A percentile compares a stretch with the other conserved stretches of the same genome.
These are phyloP conservation scores for Cyclocybe aegerita DNA, from an alignment of 768 basidiomycete genomes.

Conservation along the genomic window DNA sequence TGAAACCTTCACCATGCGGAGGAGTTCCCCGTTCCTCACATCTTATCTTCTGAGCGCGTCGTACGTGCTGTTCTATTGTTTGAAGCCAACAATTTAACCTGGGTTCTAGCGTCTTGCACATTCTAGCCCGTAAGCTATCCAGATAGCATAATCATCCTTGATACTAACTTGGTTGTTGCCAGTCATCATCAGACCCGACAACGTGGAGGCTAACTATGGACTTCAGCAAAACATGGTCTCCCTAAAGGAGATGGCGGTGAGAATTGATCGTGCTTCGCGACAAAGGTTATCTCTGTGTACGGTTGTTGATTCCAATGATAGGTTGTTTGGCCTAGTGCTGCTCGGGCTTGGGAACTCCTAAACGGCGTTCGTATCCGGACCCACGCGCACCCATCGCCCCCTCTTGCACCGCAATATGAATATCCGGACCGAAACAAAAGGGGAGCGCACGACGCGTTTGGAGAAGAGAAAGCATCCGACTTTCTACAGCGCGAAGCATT, in stretches of 20 bases:
- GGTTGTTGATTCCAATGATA: conserved; percentile 24
- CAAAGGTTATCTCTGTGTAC: not conserved
- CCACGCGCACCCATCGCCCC: conserved; percentile 16
- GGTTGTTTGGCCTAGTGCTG: conserved; percentile 72
- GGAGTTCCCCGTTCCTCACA: conserved; percentile 63
- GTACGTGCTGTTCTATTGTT: conserved; percentile 39
- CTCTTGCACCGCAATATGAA: conserved; percentile 33
- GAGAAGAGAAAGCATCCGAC: conserved; percentile 48
- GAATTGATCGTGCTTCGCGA: conserved; percentile 16
- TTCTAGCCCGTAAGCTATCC: conserved; percentile 58
- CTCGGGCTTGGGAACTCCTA: conserved; percentile 63
- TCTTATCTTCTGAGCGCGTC: conserved; percentile 71
- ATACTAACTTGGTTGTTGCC: conserved; percentile 10
- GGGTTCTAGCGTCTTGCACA: conserved; percentile 69
- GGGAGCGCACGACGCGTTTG: conserved; percentile 63
- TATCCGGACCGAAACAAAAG: conserved; percentile 52
- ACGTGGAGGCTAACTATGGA: conserved; percentile 66
- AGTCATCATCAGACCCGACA: conserved; percentile 75
- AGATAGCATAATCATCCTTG: conserved; percentile 2
- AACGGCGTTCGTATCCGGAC: conserved; percentile 64
- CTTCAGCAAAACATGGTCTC: conserved; percentile 63
- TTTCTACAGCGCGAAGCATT: conserved; percentile 43
- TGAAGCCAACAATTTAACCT: conserved; percentile 12
- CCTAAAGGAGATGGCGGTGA: conserved; percentile 67
- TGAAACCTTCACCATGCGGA: conserved; percentile 59